Conservation (phyloP, 1,139 yeast species). For the Scheffersomyces cryptocercus region DNA sequence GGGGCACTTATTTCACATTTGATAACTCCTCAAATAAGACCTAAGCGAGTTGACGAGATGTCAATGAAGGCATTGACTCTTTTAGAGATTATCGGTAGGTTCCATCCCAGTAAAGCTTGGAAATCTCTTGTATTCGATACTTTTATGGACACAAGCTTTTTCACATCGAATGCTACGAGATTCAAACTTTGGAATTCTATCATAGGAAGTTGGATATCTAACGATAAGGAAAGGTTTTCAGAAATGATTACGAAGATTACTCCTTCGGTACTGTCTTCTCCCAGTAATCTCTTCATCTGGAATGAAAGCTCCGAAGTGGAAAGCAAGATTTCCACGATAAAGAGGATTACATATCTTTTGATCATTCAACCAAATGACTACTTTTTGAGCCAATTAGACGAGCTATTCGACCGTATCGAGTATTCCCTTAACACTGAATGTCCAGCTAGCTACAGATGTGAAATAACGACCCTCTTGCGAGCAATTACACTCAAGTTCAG, state of each 20-base stretch:
- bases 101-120: constrained; percentile 48
- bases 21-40: constrained; percentile 46
- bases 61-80: constrained; percentile 38
- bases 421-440: constrained; percentile 35
- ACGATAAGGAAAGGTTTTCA: constrained; percentile 58
- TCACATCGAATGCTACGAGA: constrained; percentile 31
- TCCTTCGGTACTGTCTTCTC: constrained; percentile 47
- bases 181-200: constrained; percentile 51
- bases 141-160: constrained; percentile 50
- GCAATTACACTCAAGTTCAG: constrained; percentile 63
- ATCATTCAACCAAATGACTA: constrained; percentile 61
- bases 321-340: constrained; percentile 48
- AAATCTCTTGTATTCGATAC: constrained; percentile 51
- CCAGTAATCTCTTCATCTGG: constrained; percentile 71
- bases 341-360: constrained; percentile 62
- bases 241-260: constrained; percentile 57
- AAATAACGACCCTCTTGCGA: constrained; percentile 59
- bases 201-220: constrained; percentile 54
- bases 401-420: constrained; percentile 51
- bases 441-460: constrained; percentile 40
- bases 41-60: constrained; percentile 32
- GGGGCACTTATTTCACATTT: constrained; percentile 47
- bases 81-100: constrained; percentile 37
- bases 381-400: constrained; percentile 51
- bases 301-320: constrained; percentile 66